Evolutionary conservation across 805 yeast genomes (phyloP), one percentile per base, ranked within the genome.

Genomic region (Candida qinlingensis): DNA sequence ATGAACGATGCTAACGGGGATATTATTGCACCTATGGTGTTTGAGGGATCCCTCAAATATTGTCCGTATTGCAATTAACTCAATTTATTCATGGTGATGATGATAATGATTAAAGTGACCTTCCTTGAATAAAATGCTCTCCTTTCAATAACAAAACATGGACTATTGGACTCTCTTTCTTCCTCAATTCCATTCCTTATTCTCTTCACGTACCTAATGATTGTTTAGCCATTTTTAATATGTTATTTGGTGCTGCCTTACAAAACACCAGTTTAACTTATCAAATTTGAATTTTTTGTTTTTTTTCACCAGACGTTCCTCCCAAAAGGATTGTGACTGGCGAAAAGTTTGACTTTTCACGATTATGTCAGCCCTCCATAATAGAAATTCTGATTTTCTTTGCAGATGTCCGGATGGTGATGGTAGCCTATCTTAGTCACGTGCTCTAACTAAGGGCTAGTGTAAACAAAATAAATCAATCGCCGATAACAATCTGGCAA

Each of bases 221-320:
- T 71, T 72, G 76, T 65, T 71, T 72, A 70, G 76, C 76, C 76
- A 72, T 72, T 65, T 56, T 64, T 42, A 30, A 35, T 46, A 37
- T 54, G 48, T 52, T 53, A 50, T 50, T 19, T 51, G 41, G 56
- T 51, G 53, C 49, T 45, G 51, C 41, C 35, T 12, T 19, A 41
- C 37, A 28, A 11, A 35, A 36, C 34, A 46, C 37, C 28, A 38
- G 47, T 46, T 31, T 52, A 39, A 51, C 49, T 50, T 31, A 13
- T 36, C 46, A 50, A 57, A 48, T 49, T 52, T 54, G 53, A 53
- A 55, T 49, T 55, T 53, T 58, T 53, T 49, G 50, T 52, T 51
- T 44, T 38, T 19, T 30, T 38, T 39, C 42, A 27, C 34, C 36
- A 19, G n/a, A n/a, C 52, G 36, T 44, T 19, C 30, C 19, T 31